A percentile compares a stretch with the other conserved stretches of the same genome.
These are phyloP conservation scores for Pythium dissimile DNA, from an alignment of 352 stramenopile genomes.

Conservation along the genomic window DNA sequence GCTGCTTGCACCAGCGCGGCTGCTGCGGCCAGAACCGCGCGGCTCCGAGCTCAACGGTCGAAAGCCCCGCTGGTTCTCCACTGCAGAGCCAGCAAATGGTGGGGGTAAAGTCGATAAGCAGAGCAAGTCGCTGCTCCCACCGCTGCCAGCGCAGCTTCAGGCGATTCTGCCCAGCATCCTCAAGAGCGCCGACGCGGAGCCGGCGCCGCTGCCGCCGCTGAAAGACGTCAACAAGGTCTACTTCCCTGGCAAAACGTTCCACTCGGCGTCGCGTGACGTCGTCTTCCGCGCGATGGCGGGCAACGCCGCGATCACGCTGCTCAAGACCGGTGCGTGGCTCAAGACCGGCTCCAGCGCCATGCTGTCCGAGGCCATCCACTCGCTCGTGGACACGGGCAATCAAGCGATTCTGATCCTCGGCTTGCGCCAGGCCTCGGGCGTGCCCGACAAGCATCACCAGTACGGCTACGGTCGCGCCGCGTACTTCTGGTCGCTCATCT, in stretches of 20 bases:
- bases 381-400: conserved; percentile 96
- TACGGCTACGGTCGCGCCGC: conserved; percentile 97
- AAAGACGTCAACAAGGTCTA: conserved; percentile 86
- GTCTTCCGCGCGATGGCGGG: conserved; percentile 89
- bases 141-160: conserved; percentile 16
- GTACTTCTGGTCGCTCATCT: conserved; percentile 99
- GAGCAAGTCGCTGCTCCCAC: conserved; percentile 4
- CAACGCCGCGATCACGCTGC: conserved; percentile 92
- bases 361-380: conserved; percentile 97
- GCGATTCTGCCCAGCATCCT: conserved; percentile 33
- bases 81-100: no score
- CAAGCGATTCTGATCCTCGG: conserved; percentile 90
- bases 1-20: no score
- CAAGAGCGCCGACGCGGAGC: conserved; percentile 16
- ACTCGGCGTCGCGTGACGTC: conserved; percentile 70
- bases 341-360: conserved; percentile 95
- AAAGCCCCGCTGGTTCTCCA: no score
- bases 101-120: no score
- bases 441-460: conserved; percentile 93
- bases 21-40: no score
- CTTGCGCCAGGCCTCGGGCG: conserved; percentile 75
- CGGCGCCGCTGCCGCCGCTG: conserved; percentile 41
- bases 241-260: conserved; percentile 79
- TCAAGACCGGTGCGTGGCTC: conserved; percentile 89
- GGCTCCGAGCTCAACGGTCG: no score